A percentile compares a stretch with the other conserved stretches of the same genome.
phyloP scores from a whole-genome alignment of 495 filamentous ascomycete genomes.

The Xylaria castorea region DNA sequence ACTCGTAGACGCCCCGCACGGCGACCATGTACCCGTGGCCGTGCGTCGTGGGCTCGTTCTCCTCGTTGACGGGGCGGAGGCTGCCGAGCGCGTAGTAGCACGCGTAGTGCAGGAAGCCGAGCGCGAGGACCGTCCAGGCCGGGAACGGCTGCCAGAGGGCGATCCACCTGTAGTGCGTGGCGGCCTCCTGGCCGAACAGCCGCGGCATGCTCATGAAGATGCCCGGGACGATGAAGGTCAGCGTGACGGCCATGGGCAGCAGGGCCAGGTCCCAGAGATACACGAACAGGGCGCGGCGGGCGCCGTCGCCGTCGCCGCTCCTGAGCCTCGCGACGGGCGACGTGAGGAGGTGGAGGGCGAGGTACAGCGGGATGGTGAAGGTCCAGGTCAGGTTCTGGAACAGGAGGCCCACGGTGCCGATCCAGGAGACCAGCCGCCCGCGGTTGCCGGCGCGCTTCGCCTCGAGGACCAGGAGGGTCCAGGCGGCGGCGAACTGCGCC shows the following conservation, averaged over 20 bases:
- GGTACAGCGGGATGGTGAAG: conserved; percentile 59
- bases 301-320: conserved; percentile 44
- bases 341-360: conserved; percentile 58
- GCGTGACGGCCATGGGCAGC: conserved; percentile 54
- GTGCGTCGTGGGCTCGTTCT: conserved; percentile 33
- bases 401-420: conserved; percentile 57
- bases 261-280: conserved; percentile 54
- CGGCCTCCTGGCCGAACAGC: conserved; percentile 49
- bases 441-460: conserved; percentile 62
- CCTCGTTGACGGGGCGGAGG: conserved; percentile 35
- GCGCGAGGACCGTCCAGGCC: conserved; percentile 49
- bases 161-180: conserved; percentile 63
- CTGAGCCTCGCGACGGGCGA: conserved; percentile 54
- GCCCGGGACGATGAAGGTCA: conserved; percentile 61
- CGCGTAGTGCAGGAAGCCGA: conserved; percentile 41
- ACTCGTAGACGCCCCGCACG: conserved; percentile 62
- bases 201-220: conserved; percentile 60
- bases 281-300: conserved; percentile 52
- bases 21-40: conserved; percentile 44
- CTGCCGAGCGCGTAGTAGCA: conserved; percentile 36
- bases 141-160: conserved; percentile 69
- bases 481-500: conserved; percentile 62
- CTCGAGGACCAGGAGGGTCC: conserved; percentile 63
- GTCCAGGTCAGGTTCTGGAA: conserved; percentile 63
- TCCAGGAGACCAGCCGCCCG: conserved; percentile 59